A percentile compares a stretch with the other conserved stretches of the same genome.
Conservation (phyloP, 768 basidiomycete genomes). For the Auricularia sp. region DNA sequence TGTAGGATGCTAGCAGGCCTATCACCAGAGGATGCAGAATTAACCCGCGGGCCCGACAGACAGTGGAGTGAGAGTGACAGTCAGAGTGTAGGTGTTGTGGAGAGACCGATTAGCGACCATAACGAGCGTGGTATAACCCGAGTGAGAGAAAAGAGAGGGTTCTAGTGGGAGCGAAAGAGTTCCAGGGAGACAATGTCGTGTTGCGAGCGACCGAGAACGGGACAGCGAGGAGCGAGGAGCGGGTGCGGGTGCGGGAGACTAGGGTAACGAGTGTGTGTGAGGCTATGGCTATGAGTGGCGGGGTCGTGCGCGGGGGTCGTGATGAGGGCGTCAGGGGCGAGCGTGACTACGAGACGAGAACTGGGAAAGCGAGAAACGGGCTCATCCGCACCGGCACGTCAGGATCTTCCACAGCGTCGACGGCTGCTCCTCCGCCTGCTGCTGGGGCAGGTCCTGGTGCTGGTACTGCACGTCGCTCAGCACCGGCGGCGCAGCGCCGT, state of each 20-base stretch:
- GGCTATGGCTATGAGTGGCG: no score
- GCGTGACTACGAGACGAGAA: background rate
- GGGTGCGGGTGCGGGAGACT: no score
- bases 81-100: background rate
- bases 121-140: background rate
- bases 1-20: background rate
- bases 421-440: conserved; percentile 8
- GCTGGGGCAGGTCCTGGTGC: background rate
- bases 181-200: background rate
- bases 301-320: background rate
- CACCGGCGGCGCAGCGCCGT: conserved; percentile 58
- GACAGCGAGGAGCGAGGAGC: no score
- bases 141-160: background rate
- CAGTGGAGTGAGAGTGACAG: background rate
- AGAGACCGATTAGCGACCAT: background rate
- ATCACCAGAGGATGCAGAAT: background rate
- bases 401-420: conserved; percentile 53
- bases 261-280: no score
- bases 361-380: background rate
- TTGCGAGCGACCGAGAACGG: no score
- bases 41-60: background rate
- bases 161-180: background rate
- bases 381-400: conserved; percentile 67
- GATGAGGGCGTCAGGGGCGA: background rate
- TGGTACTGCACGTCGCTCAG: conserved; percentile 49